Percentiles rank a stretch among this genome's conserved stretches.
Evolutionary conservation across 495 filamentous ascomycete species (phyloP).

Genomic region (Penicillium egyptiacum): DNA sequence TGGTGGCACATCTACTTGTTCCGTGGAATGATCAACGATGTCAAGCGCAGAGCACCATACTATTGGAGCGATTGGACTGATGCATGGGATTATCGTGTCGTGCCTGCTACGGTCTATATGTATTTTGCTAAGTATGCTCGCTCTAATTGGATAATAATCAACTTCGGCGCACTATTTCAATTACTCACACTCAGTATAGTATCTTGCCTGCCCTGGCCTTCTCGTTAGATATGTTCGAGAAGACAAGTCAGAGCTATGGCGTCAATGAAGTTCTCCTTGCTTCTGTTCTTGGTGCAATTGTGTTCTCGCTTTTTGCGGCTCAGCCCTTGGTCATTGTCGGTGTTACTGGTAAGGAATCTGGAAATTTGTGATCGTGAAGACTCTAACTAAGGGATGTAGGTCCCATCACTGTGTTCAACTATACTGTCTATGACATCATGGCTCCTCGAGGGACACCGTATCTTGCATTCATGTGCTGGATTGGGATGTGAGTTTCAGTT

Average conservation of each 20-base stretch:
- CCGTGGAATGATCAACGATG: constrained; percentile 69
- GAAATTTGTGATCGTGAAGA: background rate
- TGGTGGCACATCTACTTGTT: constrained; percentile 64
- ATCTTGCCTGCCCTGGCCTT: constrained; percentile 81
- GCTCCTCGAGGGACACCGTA: constrained; percentile 66
- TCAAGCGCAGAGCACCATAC: constrained; percentile 69
- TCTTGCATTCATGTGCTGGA: constrained; percentile 82
- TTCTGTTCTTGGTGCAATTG: constrained; percentile 73
- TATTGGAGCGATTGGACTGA: constrained; percentile 79
- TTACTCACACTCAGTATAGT: constrained; percentile 41
- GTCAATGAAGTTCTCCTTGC: constrained; percentile 83
- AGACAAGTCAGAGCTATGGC: constrained; percentile 75
- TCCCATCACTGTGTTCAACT: constrained; percentile 85
- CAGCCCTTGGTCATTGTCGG: constrained; percentile 87
- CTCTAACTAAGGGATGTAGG: constrained; percentile 39
- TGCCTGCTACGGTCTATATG: constrained; percentile 84
- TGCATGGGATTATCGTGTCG: constrained; percentile 81
- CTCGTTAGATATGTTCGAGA: constrained; percentile 81
- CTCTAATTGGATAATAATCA: background rate
- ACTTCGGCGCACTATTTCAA: constrained; percentile 10
- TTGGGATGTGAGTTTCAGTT: constrained; percentile 59
- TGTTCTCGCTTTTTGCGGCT: constrained; percentile 72
- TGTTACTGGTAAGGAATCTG: constrained; percentile 62
- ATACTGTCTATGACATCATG: constrained; percentile 84
- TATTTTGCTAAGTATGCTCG: constrained; percentile 79